Evolutionary conservation across 1,284 basidiomycete genomes (phyloP), one percentile per base, ranked within the genome.

Genomic region (Rhodofomes roseus): DNA sequence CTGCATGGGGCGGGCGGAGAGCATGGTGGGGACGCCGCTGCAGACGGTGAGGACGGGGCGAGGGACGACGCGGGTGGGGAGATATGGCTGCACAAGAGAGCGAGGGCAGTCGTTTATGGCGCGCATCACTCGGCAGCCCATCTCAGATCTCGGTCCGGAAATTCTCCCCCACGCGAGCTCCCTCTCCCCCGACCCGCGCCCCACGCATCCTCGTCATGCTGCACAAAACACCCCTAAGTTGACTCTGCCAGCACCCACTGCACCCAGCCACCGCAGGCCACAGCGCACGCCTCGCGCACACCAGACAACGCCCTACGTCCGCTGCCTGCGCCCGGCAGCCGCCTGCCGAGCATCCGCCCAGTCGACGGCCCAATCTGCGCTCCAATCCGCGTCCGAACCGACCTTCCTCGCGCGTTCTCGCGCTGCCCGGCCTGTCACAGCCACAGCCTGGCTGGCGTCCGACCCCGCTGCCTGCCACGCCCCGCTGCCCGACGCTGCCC

Each of bases 1-100:
- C 36, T 74, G 71, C 71, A 80, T 75, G 43, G 79, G 75, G 37
- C 67, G 72, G 27, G 78, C 72, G 23, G 79, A 81, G 60, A 82
- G 73, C 80, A 82, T 82, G 44, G 60, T 56, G 59, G 41, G 12
- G 59, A 56, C 20, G 61, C 25, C 57, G 56, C 43, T 14, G 43
- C 22, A 22, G 57, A 57, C 52, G 61, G 46, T 31, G 58, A 57
- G n/a, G 61, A 52, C 36, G 62, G 34, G 56, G 4, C 4, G 46
- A 36, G 51, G 60, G 57, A 58, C 59, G 63, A 60, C 48, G 62
- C 41, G 63, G 57, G 65, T 50, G 56, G 61, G 60, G 63, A 60
- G 58, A 60, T 56, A 58, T 62, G 59, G 54, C 62, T 46, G 37
- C 31, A 53, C 55, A 41, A 31, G 58, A 59, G 53, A 56, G 54